These are phyloP conservation scores for Kockiozyma suomiensis DNA, from an alignment of 805 yeast genomes.

Conservation along the genomic window DNA sequence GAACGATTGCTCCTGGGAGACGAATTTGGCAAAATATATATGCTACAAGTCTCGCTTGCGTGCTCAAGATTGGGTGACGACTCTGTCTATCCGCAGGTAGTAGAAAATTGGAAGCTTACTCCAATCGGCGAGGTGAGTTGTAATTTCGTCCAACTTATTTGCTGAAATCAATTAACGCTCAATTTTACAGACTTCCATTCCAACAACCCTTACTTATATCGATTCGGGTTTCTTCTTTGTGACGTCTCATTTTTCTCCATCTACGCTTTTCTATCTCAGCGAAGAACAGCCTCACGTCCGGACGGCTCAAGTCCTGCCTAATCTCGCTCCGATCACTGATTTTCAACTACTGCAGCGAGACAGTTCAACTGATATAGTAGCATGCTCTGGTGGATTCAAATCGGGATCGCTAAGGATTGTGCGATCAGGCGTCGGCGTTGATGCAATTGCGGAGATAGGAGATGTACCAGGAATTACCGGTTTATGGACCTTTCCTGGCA, in stretches of 20 bases:
- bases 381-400: constrained; percentile 36
- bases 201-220: constrained; percentile 31
- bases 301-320: constrained; percentile 25
- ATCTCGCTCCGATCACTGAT: constrained; percentile 35
- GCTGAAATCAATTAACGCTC: not conserved
- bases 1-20: constrained; percentile 31
- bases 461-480: constrained; percentile 24
- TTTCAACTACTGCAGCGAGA: constrained; percentile 26
- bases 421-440: constrained; percentile 32
- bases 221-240: constrained; percentile 33
- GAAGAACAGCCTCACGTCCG: constrained; percentile 25
- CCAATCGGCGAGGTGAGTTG: constrained; percentile 23
- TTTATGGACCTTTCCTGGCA: constrained; percentile 25
- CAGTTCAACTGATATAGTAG: constrained; percentile 23
- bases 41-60: constrained; percentile 17
- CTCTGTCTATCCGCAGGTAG: not conserved
- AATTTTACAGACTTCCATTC: constrained; percentile 23
- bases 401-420: constrained; percentile 32
- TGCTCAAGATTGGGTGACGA: not conserved
- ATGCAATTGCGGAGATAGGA: constrained; percentile 18
- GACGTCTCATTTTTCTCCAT: constrained; percentile 35
- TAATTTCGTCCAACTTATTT: no score
- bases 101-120: constrained; percentile 12
- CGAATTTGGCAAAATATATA: constrained; percentile 29
- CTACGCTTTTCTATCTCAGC: constrained; percentile 24